Conservation (phyloP, 345 rosid species). For the Viola odorata region DNA sequence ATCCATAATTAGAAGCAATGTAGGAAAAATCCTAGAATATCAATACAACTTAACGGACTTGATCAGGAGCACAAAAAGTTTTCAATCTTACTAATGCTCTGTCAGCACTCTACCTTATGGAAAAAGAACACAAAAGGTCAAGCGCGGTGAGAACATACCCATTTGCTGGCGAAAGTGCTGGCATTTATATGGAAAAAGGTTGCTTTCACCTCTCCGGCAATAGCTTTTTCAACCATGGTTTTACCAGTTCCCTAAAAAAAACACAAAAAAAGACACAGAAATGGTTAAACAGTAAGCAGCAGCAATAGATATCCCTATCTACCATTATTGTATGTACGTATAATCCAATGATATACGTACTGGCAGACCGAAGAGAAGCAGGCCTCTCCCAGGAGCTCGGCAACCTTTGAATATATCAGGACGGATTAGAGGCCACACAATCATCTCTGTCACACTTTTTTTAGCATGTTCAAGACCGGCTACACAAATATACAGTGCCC, state of each 20-base stretch:
- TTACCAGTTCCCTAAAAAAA: slow-evolving; percentile 85
- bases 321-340: slow-evolving; percentile 11
- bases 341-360: slow-evolving; percentile 34
- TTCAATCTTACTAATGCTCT: too few relatives aligned
- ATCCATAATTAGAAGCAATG: slow-evolving; percentile 27
- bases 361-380: slow-evolving; percentile 97
- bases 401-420: slow-evolving; percentile 96
- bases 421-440: slow-evolving; percentile 92
- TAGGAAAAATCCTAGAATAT: too few relatives aligned
- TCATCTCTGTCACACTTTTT: slow-evolving; percentile 98
- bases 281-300: slow-evolving; percentile 7
- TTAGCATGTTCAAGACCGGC: slow-evolving; percentile 99
- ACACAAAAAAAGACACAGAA: neutral
- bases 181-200: slow-evolving; percentile 97
- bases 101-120: too few relatives aligned
- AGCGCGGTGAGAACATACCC: slow-evolving; percentile 71
- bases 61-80: too few relatives aligned
- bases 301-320: neutral
- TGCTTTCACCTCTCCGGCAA: slow-evolving; percentile 99
- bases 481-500: slow-evolving; percentile 28
- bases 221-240: slow-evolving; percentile 98
- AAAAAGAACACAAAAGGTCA: too few relatives aligned
- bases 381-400: slow-evolving; percentile 98
- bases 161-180: slow-evolving; percentile 97
- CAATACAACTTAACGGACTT: too few relatives aligned